Base-by-base conservation (phyloP, 768 basidiomycete species). In the Lentinus brumalis region DNA sequence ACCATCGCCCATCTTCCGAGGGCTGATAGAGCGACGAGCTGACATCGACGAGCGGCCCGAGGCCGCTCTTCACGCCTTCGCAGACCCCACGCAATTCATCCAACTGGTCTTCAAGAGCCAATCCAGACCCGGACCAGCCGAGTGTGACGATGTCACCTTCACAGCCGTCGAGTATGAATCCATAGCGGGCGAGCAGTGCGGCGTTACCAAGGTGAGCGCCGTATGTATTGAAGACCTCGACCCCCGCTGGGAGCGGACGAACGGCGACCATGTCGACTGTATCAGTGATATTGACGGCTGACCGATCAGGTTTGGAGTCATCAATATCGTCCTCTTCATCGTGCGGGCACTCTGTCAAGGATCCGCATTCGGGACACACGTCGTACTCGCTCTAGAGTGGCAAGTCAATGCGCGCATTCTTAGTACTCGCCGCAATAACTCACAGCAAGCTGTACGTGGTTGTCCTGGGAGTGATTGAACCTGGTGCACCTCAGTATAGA, bases 191-290 rank as follows among this genome's bases (percentile, higher is more conserved):
- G 21, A 78, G 66, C 5, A 81, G 71, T 31, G 74, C 59, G 14
- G 77, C 75, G 67, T 81, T 81, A 7, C 72, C 60, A 2, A 78
- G 65, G 9, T 72, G 68, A 3, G 70, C 62, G 47, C 69, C 69
- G 65, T 81, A 81, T 18, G 77, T 75, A 68, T 81, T 81, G 71
- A 73, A 81, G 0, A 80, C 66, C 60, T 80, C 77, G 2, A 66
- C 62, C 21, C 66, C 67, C 0, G 69, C 57, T 0, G 57, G 53
- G 31, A 80, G 65, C n/a, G 62, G 57, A 8, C 62, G 54, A 29
- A 74, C 73, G 5, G 72, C 61, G 15, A 78, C 75, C 73, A 81
- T 78, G 26, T 81, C 80, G 58, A 72, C 75, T 4, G 73, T 74
- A 47, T 78, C 73, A n/a, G 51, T 50, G 14, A 12, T 29, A 41